Evolutionary conservation across 176 grass and related monocot genomes (phyloP).

Genomic region (Aegilops tauschii): DNA sequence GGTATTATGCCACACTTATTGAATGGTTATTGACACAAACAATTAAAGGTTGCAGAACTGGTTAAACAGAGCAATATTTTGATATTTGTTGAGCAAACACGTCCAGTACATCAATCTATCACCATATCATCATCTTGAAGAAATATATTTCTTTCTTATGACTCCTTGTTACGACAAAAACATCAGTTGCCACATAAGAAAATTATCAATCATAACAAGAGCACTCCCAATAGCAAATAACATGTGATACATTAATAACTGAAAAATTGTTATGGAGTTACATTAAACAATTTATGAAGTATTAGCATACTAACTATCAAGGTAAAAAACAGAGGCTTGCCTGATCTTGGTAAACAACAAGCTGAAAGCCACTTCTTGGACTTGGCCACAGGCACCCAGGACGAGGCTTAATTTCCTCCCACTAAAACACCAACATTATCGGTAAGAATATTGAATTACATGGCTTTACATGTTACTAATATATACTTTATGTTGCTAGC

Average conservation of each 20-base stretch:
- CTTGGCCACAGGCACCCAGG: slow-evolving; percentile 93
- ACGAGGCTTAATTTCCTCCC: slow-evolving; percentile 95
- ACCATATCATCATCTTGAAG: neutral
- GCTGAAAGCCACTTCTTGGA: slow-evolving; percentile 95
- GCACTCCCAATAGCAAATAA: neutral
- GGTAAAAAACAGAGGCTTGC: slow-evolving; percentile 45
- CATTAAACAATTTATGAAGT: neutral
- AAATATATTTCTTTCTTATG: neutral
- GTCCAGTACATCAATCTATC: neutral
- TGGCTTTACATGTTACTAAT: neutral
- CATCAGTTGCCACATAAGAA: neutral
- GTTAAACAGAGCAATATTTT: neutral
- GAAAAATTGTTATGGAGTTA: neutral
- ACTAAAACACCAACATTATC: slow-evolving; percentile 51
- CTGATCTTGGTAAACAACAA: slow-evolving; percentile 96
- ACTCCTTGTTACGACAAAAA: neutral
- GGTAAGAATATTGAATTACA: slow-evolving; percentile 27
- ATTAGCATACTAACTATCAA: neutral
- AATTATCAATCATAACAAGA: neutral
- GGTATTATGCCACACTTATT: neutral
- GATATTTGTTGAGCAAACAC: neutral
- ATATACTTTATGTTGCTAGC: neutral
- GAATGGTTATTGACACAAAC: neutral
- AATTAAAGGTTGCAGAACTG: slow-evolving; percentile 19
- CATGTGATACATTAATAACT: neutral